Percentiles rank a stretch among this genome's conserved stretches.
Evolutionary conservation across 768 basidiomycete species (phyloP).

Genomic region (Suillus occidentalis): DNA sequence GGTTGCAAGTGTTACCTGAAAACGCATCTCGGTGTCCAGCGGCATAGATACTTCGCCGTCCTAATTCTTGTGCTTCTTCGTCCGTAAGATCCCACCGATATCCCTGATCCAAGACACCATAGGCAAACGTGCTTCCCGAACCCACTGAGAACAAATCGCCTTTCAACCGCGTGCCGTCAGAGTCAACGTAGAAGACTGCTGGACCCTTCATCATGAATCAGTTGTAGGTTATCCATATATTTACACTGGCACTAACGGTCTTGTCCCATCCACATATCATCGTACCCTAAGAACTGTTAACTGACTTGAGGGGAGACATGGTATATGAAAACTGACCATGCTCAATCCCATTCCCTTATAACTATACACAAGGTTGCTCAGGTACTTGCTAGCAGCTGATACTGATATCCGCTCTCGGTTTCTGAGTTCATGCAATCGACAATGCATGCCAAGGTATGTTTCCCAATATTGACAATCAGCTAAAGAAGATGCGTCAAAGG

Average conservation of each 20-base stretch:
- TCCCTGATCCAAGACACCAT: constrained; percentile 96
- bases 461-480: constrained; percentile 98
- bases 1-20: constrained; percentile 94
- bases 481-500: constrained; percentile 29
- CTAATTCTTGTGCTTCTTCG: constrained; percentile 93
- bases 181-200: constrained; percentile 95
- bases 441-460: constrained; percentile 97
- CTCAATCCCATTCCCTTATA: constrained; percentile 99
- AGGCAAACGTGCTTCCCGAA: constrained; percentile 98
- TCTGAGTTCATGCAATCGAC: constrained; percentile 92
- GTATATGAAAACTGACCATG: constrained; percentile 62
- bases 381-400: constrained; percentile 97
- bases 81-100: constrained; percentile 91
- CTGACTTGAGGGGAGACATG: constrained; percentile 7
- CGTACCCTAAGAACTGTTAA: constrained; percentile 64
- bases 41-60: constrained; percentile 90
- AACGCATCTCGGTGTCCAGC: constrained; percentile 96
- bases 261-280: constrained; percentile 99
- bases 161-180: constrained; percentile 92
- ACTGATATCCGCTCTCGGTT: constrained; percentile 98
- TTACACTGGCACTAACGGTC: constrained; percentile 55
- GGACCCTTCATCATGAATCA: constrained; percentile 60
- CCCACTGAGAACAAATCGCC: constrained; percentile 99
- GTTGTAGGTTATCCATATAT: not conserved
- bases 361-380: constrained; percentile 94